A percentile compares a stretch with the other conserved stretches of the same genome.
Evolutionary conservation across 2,329 filamentous ascomycete genomes (phyloP).

Genomic region (Xylariaceae sp.): DNA sequence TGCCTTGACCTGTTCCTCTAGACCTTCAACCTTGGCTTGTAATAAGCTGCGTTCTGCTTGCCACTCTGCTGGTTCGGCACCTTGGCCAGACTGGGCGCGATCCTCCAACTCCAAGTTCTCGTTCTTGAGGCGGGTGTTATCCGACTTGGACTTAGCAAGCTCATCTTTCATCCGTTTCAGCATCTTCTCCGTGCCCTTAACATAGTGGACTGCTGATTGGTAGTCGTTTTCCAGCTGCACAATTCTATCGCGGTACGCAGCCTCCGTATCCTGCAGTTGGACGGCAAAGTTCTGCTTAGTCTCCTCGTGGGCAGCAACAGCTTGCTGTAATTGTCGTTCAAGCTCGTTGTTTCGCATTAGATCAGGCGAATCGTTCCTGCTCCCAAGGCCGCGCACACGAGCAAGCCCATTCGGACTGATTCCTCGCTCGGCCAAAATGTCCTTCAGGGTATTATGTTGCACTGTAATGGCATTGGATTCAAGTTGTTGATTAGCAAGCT

Average conservation of each 20-base stretch:
- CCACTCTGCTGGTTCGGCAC: constrained; percentile 59
- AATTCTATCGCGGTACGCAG: constrained; percentile 86
- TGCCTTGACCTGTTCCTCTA: constrained; percentile 65
- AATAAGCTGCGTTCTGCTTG: constrained; percentile 68
- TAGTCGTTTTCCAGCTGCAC: constrained; percentile 95
- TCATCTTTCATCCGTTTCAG: constrained; percentile 98
- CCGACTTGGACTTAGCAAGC: constrained; percentile 83
- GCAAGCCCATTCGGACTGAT: constrained; percentile 71
- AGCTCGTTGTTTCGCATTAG: constrained; percentile 75
- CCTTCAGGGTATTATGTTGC: constrained; percentile 89
- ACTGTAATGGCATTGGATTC: constrained; percentile 92
- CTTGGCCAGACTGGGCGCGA: constrained; percentile 28
- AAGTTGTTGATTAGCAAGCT: constrained; percentile 79
- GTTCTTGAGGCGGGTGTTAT: constrained; percentile 76
- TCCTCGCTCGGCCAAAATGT: constrained; percentile 84
- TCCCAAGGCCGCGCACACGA: constrained; percentile 68
- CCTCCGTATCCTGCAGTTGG: constrained; percentile 82
- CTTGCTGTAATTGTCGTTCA: constrained; percentile 79
- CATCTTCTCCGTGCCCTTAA: constrained; percentile 99
- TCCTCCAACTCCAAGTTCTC: constrained; percentile 70
- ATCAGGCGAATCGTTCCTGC: constrained; percentile 76
- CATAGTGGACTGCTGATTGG: constrained; percentile 94
- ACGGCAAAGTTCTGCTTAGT: constrained; percentile 71
- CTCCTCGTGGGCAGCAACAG: constrained; percentile 78
- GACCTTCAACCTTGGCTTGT: constrained; percentile 61